A percentile compares a stretch with the other conserved stretches of the same genome.
These are phyloP conservation scores for Ogataea ramenticola DNA, from an alignment of 805 yeast species.

Conservation along the genomic window DNA sequence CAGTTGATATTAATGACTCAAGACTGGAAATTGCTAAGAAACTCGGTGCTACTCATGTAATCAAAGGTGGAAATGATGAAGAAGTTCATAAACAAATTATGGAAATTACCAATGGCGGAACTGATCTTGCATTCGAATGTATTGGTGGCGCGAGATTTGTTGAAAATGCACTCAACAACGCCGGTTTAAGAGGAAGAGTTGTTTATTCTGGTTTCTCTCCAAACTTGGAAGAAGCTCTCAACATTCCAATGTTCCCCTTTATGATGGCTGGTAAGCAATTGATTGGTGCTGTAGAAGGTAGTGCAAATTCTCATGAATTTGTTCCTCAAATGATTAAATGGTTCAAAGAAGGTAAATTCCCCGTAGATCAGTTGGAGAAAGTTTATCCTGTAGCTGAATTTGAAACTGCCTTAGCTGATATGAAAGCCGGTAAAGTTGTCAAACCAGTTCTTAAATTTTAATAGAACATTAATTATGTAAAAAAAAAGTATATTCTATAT, in stretches of 20 bases:
- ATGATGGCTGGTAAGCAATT: constrained; percentile 2
- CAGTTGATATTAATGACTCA: constrained; percentile 44
- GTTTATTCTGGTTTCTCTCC: constrained; percentile 1
- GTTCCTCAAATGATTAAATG: constrained; percentile 2
- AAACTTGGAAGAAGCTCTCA: background rate
- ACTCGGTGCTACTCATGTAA: constrained; percentile 46
- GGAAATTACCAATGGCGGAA: background rate
- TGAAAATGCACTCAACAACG: background rate
- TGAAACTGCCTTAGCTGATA: background rate
- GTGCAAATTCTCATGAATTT: background rate
- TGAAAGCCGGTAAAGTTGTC: background rate
- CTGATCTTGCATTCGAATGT: background rate
- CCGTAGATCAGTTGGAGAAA: constrained; percentile 2
- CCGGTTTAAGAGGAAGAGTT: constrained; percentile 1
- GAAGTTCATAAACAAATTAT: background rate
- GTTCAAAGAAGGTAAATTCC: constrained; percentile 2
- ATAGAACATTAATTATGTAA: too few species aligned
- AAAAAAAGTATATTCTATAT: too few species aligned
- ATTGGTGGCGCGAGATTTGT: background rate
- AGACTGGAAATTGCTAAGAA: constrained; percentile 42
- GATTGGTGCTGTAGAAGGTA: constrained; percentile 1
- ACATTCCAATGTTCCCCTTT: background rate
- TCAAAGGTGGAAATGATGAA: constrained; percentile 37
- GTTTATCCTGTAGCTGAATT: background rate
- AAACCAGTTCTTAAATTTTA: constrained; percentile 1